A percentile compares a stretch with the other conserved stretches of the same genome.
These are phyloP conservation scores for Taxillus chinensis DNA, from an alignment of 164 flowering plant genomes.

Conservation along the genomic window DNA sequence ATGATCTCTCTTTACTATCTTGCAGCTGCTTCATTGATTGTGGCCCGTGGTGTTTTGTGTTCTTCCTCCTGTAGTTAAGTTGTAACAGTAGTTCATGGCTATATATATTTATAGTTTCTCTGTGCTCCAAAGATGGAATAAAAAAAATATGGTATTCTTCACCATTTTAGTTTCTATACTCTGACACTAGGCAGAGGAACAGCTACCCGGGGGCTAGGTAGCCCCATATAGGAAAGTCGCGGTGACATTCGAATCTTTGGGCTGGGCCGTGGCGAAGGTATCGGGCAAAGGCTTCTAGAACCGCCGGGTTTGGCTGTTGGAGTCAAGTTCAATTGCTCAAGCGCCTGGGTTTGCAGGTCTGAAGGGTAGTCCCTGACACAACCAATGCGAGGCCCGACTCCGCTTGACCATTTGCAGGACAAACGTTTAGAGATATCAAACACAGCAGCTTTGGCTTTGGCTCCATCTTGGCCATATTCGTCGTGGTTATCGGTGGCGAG, in stretches of 20 bases:
- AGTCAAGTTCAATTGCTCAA: conserved; percentile 68
- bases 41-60: too few species aligned
- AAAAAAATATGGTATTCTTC: too few species aligned
- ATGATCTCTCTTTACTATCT: too few species aligned
- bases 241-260: conserved; percentile 70
- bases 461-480: conserved; percentile 2
- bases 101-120: too few species aligned
- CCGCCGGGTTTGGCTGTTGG: conserved; percentile 33
- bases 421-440: conserved; percentile 34
- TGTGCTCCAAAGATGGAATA: too few species aligned
- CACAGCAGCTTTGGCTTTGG: conserved; percentile 13
- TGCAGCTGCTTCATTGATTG: too few species aligned
- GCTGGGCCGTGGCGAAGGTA: conserved; percentile 78
- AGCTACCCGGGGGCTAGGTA: conserved; percentile 53
- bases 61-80: too few species aligned
- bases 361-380: conserved; percentile 80
- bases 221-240: conserved; percentile 68
- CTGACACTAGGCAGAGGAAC: background rate
- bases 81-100: too few species aligned
- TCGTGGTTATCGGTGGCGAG: background rate
- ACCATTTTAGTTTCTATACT: too few species aligned
- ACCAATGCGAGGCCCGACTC: conserved; percentile 73
- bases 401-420: conserved; percentile 74
- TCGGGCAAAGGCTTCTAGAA: conserved; percentile 27
- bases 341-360: conserved; percentile 56